A percentile compares a stretch with the other conserved stretches of the same genome.
phyloP scores from a whole-genome alignment of 495 filamentous ascomycete species.

The Penicilliopsis zonata region DNA sequence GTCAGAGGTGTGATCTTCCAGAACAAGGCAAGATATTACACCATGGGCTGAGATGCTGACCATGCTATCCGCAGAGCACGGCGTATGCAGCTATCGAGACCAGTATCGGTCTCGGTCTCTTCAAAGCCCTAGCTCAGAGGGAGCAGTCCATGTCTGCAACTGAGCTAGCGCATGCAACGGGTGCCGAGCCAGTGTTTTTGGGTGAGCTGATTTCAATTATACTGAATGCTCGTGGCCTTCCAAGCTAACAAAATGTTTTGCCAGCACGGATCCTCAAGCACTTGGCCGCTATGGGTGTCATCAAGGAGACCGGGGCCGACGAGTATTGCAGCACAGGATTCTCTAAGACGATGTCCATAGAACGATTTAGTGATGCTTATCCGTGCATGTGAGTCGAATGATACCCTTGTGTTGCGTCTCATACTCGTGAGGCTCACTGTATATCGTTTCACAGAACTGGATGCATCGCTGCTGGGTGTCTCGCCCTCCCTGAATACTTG shows the following conservation, averaged over 20 bases:
- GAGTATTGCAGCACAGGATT: slow-evolving; percentile 34
- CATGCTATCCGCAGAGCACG: slow-evolving; percentile 6
- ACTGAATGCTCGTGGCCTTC: not conserved
- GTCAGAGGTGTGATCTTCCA: slow-evolving; percentile 15
- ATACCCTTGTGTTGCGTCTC: not conserved
- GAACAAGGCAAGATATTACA: not conserved
- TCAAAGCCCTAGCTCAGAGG: slow-evolving; percentile 18
- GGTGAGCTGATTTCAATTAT: slow-evolving; percentile 9
- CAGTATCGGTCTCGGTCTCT: slow-evolving; percentile 21
- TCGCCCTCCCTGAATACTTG: slow-evolving; percentile 18
- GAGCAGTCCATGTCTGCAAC: slow-evolving; percentile 17
- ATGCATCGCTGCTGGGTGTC: slow-evolving; percentile 15
- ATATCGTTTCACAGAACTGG: slow-evolving; percentile 14
- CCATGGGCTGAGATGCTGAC: not conserved
- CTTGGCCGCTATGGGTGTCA: slow-evolving; percentile 35
- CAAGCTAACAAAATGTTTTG: not conserved
- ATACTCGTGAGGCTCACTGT: slow-evolving; percentile 2
- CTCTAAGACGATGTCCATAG: slow-evolving; percentile 22
- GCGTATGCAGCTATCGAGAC: slow-evolving; percentile 20
- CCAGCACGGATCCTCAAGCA: slow-evolving; percentile 35
- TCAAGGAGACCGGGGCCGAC: slow-evolving; percentile 29
- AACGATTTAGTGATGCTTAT: slow-evolving; percentile 23
- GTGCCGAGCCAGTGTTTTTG: slow-evolving; percentile 16
- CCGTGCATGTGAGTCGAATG: slow-evolving; percentile 17
- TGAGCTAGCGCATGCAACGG: slow-evolving; percentile 18